These are phyloP conservation scores for Purshia tridentata DNA, from an alignment of 306 rosid species.

Conservation along the genomic window DNA sequence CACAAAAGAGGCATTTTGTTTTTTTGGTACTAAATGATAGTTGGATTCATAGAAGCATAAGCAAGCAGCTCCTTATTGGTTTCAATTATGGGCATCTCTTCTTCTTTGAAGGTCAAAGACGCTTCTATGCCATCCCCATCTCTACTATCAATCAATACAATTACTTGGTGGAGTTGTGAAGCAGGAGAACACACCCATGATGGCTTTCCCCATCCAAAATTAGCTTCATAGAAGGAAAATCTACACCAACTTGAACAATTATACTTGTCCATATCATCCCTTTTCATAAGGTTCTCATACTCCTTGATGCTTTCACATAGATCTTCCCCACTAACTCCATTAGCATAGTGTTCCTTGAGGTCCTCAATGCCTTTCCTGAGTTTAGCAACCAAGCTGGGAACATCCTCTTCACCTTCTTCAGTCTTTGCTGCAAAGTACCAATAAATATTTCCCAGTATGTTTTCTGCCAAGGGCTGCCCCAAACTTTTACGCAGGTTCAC, in stretches of 20 bases:
- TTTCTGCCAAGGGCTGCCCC: no score
- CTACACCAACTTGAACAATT: constrained; percentile 1
- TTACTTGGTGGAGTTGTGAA: not conserved
- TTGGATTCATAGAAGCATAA: not conserved
- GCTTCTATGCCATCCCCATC: no score
- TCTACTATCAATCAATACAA: not conserved
- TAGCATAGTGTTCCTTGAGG: not conserved
- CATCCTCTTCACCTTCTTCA: not conserved
- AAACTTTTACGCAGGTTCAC: no score
- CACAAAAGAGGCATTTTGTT: no score
- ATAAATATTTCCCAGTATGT: no score
- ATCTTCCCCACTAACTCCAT: not conserved
- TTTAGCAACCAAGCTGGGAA: not conserved
- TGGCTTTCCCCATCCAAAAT: not conserved
- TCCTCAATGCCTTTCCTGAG: not conserved
- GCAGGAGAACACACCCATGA: not conserved
- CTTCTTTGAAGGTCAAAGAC: not conserved
- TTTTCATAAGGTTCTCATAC: not conserved
- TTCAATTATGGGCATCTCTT: constrained; percentile 9
- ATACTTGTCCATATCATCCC: not conserved
- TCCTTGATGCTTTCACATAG: not conserved
- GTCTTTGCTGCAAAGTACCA: constrained; percentile 17
- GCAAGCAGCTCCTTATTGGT: not conserved
- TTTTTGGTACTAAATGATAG: not conserved
- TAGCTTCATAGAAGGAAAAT: not conserved